A percentile compares a stretch with the other conserved stretches of the same genome.
Evolutionary conservation across 208 protist species (phyloP).

Genomic region (Spongospora subterranea): DNA sequence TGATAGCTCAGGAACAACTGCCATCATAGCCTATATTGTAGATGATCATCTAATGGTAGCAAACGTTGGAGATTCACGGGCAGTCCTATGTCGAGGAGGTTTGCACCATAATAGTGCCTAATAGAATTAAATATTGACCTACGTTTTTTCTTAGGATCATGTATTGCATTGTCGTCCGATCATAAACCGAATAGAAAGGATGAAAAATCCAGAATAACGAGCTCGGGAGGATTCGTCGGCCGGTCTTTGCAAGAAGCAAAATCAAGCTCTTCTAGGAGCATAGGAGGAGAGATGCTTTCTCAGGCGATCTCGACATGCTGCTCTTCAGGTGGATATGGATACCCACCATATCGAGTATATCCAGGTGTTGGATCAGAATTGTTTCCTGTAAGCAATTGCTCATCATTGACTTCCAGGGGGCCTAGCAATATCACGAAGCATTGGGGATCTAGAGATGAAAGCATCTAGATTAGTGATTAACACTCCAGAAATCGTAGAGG

Average conservation of each 20-base stretch:
- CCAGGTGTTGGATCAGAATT: not conserved
- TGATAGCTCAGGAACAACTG: conserved; percentile 58
- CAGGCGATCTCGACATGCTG: not conserved
- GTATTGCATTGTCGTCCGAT: conserved; percentile 57
- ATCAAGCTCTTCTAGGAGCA: not conserved
- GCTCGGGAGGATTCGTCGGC: not conserved
- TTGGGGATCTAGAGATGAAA: conserved; percentile 54
- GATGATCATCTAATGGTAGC: conserved; percentile 57
- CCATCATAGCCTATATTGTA: conserved; percentile 53
- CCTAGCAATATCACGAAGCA: conserved; percentile 34
- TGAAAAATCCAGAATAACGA: not conserved
- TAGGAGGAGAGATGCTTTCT: not conserved
- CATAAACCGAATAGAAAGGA: conserved; percentile 62
- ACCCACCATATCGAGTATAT: conserved; percentile 35
- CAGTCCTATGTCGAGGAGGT: conserved; percentile 63
- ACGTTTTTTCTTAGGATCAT: not conserved
- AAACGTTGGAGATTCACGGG: conserved; percentile 67
- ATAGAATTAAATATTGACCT: not conserved
- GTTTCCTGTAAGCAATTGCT: not conserved
- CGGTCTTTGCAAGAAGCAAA: not conserved
- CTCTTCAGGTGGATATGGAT: not conserved
- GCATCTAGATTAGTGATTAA: conserved; percentile 42
- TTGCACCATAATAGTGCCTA: not conserved
- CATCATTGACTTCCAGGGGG: not conserved
- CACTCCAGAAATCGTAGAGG: conserved; percentile 21